Conservation (phyloP, 208 protist genomes). For the Leishmania major region DNA sequence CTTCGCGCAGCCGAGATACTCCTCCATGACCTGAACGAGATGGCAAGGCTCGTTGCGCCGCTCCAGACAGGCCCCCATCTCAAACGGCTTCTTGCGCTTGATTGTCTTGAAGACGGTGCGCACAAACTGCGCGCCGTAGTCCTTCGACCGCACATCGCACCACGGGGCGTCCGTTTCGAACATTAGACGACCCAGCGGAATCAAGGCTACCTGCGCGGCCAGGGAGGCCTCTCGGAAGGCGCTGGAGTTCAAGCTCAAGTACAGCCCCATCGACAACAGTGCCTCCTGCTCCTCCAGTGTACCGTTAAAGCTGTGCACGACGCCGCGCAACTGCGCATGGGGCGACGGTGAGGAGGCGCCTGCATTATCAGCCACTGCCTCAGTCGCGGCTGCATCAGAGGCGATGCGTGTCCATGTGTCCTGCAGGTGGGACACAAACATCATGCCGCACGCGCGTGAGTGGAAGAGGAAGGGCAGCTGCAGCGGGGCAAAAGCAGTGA, state of each 20-base stretch:
- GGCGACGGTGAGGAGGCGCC: neutral
- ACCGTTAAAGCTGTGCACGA: slow-evolving; percentile 97
- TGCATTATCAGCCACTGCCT: neutral
- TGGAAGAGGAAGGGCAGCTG: slow-evolving; percentile 92
- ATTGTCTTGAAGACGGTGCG: slow-evolving; percentile 58
- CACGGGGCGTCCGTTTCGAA: slow-evolving; percentile 96
- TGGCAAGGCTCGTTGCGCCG: slow-evolving; percentile 93
- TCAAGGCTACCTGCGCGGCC: slow-evolving; percentile 65
- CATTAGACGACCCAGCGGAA: slow-evolving; percentile 88
- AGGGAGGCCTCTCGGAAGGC: slow-evolving; percentile 87
- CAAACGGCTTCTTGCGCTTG: slow-evolving; percentile 69
- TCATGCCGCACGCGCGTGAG: slow-evolving; percentile 85
- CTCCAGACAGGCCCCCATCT: slow-evolving; percentile 71
- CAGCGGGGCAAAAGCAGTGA: slow-evolving; percentile 51
- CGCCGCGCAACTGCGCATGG: slow-evolving; percentile 37
- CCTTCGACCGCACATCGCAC: slow-evolving; percentile 92
- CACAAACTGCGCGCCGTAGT: slow-evolving; percentile 84
- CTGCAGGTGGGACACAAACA: slow-evolving; percentile 78
- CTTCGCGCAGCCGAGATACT: slow-evolving; percentile 47
- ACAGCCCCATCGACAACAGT: slow-evolving; percentile 79
- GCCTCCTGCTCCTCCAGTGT: slow-evolving; percentile 74
- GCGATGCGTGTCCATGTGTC: slow-evolving; percentile 15
- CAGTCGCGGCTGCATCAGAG: neutral
- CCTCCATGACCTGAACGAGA: slow-evolving; percentile 79
- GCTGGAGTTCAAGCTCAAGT: slow-evolving; percentile 92